These are phyloP conservation scores for Stephanodiscus minutulus DNA, from an alignment of 108 stramenopile species.

Conservation along the genomic window DNA sequence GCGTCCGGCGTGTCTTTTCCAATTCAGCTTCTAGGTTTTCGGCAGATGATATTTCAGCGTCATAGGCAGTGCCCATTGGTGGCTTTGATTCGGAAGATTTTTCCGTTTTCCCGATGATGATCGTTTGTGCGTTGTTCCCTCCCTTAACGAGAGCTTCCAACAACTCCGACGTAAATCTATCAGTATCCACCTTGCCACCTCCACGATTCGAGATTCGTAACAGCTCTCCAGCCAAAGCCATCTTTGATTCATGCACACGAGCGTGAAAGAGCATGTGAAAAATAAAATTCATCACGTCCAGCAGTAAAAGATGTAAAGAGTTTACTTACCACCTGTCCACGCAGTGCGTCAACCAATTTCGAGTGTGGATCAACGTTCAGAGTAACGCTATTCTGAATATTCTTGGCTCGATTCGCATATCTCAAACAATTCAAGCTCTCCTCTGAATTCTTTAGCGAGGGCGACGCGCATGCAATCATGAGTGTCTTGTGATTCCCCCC, in stretches of 20 bases:
- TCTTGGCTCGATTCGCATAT: conserved; percentile 96
- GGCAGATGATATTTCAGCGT: conserved; percentile 1
- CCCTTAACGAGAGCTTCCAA: conserved; percentile 52
- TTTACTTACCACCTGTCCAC: conserved; percentile 39
- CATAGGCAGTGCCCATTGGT: not conserved
- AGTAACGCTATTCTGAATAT: conserved; percentile 91
- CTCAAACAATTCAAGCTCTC: conserved; percentile 95
- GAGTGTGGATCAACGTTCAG: conserved; percentile 64
- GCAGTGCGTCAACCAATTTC: conserved; percentile 49
- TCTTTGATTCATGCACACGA: not conserved
- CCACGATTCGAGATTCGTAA: conserved; percentile 45
- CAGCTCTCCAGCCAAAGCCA: conserved; percentile 58
- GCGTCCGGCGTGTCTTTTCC: conserved; percentile 19
- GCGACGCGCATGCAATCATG: conserved; percentile 96
- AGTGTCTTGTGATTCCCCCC: conserved; percentile 97
- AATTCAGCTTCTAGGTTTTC: conserved; percentile 28
- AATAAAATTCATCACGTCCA: not conserved
- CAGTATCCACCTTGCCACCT: conserved; percentile 47
- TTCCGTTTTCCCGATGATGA: conserved; percentile 16
- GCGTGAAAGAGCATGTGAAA: not conserved
- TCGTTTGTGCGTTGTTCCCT: conserved; percentile 24
- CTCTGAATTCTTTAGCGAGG: conserved; percentile 77
- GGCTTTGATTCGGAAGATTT: not conserved
- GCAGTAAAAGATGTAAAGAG: not conserved
- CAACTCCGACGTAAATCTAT: conserved; percentile 45